Evolutionary conservation across 352 stramenopile species (phyloP).

Genomic region (Phytophthora lateralis): DNA sequence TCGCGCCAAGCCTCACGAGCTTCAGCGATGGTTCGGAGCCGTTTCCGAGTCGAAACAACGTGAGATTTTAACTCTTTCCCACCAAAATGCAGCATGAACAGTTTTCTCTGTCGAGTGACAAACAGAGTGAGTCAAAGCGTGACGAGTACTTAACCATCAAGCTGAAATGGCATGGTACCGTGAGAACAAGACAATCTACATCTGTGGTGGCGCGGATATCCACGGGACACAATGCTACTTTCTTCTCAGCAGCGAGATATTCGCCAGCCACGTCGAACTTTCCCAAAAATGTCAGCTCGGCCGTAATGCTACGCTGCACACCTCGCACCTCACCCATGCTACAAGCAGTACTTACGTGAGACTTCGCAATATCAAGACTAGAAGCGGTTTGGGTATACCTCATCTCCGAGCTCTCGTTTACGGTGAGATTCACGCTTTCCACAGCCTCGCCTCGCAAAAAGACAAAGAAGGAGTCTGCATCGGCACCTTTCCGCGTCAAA

Average conservation of each 20-base stretch:
- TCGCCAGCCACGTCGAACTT: slow-evolving; percentile 86
- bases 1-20: slow-evolving; percentile 76
- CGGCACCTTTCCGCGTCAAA: slow-evolving; percentile 69
- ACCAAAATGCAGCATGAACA: slow-evolving; percentile 75
- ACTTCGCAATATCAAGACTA: not conserved
- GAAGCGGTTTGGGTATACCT: slow-evolving; percentile 32
- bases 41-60: slow-evolving; percentile 43
- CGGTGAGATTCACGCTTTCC: slow-evolving; percentile 67
- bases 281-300: slow-evolving; percentile 77
- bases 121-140: not conserved
- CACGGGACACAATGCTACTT: slow-evolving; percentile 63
- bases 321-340: slow-evolving; percentile 62
- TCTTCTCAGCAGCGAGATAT: slow-evolving; percentile 78
- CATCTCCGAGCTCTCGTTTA: slow-evolving; percentile 65
- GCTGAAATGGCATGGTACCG: slow-evolving; percentile 38
- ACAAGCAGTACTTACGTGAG: not conserved
- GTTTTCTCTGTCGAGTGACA: slow-evolving; percentile 51
- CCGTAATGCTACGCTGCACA: slow-evolving; percentile 71
- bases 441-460: slow-evolving; percentile 75
- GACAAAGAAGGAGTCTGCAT: slow-evolving; percentile 82
- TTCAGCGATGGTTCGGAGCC: slow-evolving; percentile 56
- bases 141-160: not conserved
- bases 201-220: slow-evolving; percentile 78
- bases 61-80: slow-evolving; percentile 74
- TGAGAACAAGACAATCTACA: slow-evolving; percentile 77